Evolutionary conservation across 176 grass and related monocot genomes (phyloP), one percentile per base, ranked within the genome.

Genomic region (Alopecurus myosuroides): DNA sequence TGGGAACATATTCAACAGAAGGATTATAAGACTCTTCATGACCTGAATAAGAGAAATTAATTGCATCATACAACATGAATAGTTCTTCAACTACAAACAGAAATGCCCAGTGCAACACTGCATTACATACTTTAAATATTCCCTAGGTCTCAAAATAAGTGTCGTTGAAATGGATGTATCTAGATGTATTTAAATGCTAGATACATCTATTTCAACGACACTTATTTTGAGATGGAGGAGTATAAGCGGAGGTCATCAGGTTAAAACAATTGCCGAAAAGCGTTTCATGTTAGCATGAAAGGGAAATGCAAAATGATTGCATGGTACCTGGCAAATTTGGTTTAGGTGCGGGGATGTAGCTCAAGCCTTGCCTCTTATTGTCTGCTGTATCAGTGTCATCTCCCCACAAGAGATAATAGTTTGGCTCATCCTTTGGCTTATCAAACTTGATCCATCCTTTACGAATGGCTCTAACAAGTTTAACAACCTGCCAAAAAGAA

Each of bases 1-100:
- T 99, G 80, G 97, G 97, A 81, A 99, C 84, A 72, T 91, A 99
- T 87, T 99, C 97, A 26, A 97, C 44, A 35, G 97, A 96, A 88
- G 97, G 94, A 88, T 99, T 99, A 74, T 99, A 99, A 14, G 94
- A 96, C 81, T 97, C 97, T 92, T 99, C 97, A 82, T 99, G 97
- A 64, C 97, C 97, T 99, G 65, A 76, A 94, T 74, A 77, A 61
- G 48, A 46, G 11, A 85, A 66, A 85, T 69, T 33, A 70, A 78
- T 56, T 25, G 7, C 60, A 84, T 65, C 67, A 90, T 76, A 33
- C 39, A 83, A 18, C 74, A 76, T 76, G 7, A 78, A 76, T 41
- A 87, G 26, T 61, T 80, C 36, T 49, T 67, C 20, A 79, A 61
- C n/a, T 8, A 50, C 7, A 6, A 80, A 79, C 33, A 18, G 42